Base-by-base conservation (phyloP, 352 stramenopile genomes). In the Phytopythium oedochilum region DNA sequence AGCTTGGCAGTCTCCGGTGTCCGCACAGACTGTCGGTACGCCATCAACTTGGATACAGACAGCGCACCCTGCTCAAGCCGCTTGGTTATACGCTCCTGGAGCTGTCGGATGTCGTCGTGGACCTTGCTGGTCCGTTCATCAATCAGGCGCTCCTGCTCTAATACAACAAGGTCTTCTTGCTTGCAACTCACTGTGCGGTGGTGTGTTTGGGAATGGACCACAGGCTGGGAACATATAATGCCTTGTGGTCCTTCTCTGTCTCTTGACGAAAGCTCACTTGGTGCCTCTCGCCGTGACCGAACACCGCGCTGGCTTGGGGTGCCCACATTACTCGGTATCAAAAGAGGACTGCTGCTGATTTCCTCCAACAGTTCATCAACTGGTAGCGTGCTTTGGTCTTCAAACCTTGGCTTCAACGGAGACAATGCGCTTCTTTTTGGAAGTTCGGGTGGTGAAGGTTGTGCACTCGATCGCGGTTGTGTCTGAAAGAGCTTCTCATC, bases 31-130 rank as follows among this genome's bases (percentile, higher is more conserved):
- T 34, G 22, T 10, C 31, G 49, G 25, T 15, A 31, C 25, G 34
- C 49, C 35, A 45, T 22, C 14, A 32, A 23, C 34, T 45, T 44
- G 18, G 49, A 45, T 17, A 45, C 26, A 2, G 32, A 32, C 23
- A 55, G 35, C 18, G 60, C 64, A 5, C 25, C 55, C 43, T 88
- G 77, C 38, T 86, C 68, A 6, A 92, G 66, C 15, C 79, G 67
- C 35, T 77, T 75, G 11, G 75, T 69, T 38, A 94, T 84, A 1
- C 78, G 65, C 23, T 87, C 66, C 42, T 94, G 83, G 5, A 94
- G 60, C 14, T 76, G 52, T 17, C 75, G 74, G 36, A 92, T 83
- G 51, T 93, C 83, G 50, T 86, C 76, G 53, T 89, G 83, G 26
- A 93, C 68, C 26, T 78, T 88, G 40, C 49, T 83, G 1, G 78